A percentile compares a stretch with the other conserved stretches of the same genome.
Conservation (phyloP, 2,329 filamentous ascomycete genomes). For the Fusarium armeniacum region DNA sequence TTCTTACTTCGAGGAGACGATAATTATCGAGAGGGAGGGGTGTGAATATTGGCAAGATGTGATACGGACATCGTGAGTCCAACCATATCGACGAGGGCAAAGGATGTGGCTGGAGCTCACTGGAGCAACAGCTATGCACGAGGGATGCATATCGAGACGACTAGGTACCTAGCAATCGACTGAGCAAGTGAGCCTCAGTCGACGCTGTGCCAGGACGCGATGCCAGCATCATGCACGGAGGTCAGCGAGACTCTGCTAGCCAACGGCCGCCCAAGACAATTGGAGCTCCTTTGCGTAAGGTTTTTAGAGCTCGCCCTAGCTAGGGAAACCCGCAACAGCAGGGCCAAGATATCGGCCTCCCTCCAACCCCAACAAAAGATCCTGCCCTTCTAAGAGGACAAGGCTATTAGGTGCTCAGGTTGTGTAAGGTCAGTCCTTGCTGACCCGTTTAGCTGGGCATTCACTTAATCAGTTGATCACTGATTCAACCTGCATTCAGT, state of each 20-base stretch:
- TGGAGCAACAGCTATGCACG: slow-evolving; percentile 47
- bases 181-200: slow-evolving; percentile 23
- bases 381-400: slow-evolving; percentile 33
- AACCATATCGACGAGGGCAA: slow-evolving; percentile 34
- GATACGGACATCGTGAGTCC: slow-evolving; percentile 47
- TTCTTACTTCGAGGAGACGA: slow-evolving; percentile 38
- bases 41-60: slow-evolving; percentile 44
- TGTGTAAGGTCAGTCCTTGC: slow-evolving; percentile 28
- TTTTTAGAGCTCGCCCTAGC: slow-evolving; percentile 40
- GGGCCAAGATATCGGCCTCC: slow-evolving; percentile 42
- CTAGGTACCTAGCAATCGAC: slow-evolving; percentile 24
- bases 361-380: slow-evolving; percentile 43
- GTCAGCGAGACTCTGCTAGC: slow-evolving; percentile 35
- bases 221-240: slow-evolving; percentile 49
- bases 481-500: slow-evolving; percentile 26
- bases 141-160: slow-evolving; percentile 30
- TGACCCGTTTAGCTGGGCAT: slow-evolving; percentile 19
- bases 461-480: slow-evolving; percentile 35
- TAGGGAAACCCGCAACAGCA: slow-evolving; percentile 42
- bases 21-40: slow-evolving; percentile 43
- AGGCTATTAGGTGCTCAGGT: slow-evolving; percentile 37
- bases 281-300: slow-evolving; percentile 38
- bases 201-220: slow-evolving; percentile 28
- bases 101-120: slow-evolving; percentile 51
- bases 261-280: slow-evolving; percentile 30